phyloP scores from a whole-genome alignment of 345 rosid species.

The Noccaea caerulescens region DNA sequence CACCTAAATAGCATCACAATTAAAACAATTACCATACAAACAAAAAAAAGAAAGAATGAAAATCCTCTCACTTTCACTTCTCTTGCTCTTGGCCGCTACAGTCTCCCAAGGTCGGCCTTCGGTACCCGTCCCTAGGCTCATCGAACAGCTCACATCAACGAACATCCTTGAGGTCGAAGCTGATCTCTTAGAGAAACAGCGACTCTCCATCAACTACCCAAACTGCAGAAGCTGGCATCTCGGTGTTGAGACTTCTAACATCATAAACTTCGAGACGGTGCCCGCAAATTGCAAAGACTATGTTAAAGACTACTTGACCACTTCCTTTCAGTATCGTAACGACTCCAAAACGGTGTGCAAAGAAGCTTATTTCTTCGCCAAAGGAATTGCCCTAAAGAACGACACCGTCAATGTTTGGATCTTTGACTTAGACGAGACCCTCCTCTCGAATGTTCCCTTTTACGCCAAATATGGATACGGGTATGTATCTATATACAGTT shows the following conservation, averaged over 20 bases:
- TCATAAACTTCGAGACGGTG: constrained; percentile 50
- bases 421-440: constrained; percentile 68
- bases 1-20: constrained; percentile 21
- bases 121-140: background rate
- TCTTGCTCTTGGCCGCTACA: constrained; percentile 42
- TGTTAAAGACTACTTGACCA: constrained; percentile 48
- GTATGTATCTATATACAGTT: constrained; percentile 35
- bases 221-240: constrained; percentile 58
- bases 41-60: constrained; percentile 22
- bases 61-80: constrained; percentile 30
- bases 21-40: constrained; percentile 16
- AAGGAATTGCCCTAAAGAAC: constrained; percentile 43
- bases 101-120: constrained; percentile 23
- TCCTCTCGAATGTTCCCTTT: constrained; percentile 63
- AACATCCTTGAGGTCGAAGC: background rate
- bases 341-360: constrained; percentile 52
- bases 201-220: constrained; percentile 38
- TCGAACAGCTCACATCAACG: constrained; percentile 19
- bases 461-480: constrained; percentile 56
- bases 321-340: constrained; percentile 41
- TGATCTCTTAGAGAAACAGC: constrained; percentile 1
- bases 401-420: constrained; percentile 64
- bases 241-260: constrained; percentile 65
- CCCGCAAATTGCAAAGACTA: constrained; percentile 57
- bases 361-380: constrained; percentile 50